Base-by-base conservation (phyloP, 2,329 filamentous ascomycete genomes). In the Trichophyton verrucosum region DNA sequence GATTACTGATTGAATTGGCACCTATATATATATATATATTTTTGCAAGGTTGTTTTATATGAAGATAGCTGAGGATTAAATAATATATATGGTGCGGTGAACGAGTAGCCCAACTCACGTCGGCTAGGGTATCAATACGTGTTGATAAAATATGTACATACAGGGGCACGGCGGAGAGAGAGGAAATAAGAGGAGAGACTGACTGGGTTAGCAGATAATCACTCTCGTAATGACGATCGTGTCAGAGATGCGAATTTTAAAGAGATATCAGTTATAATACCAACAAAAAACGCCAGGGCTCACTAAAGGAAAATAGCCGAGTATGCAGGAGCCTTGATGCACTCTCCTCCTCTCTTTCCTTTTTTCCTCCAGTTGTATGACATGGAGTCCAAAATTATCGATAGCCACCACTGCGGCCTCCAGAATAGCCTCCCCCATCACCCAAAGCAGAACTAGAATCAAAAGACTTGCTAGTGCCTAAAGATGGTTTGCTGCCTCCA, bases 401-500 rank as follows among this genome's bases (percentile, higher is more conserved):
- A 58, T 58, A 42, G 11, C 56, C 56, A 27, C 56, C 36, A 20
- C 38, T 20, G 17, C 42, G 57, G 13, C 60, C 62, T 30, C 62
- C 56, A 24, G 62, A 17, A 47, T 55, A 36, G 15, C 62, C 62
- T 27, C 53, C 62, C 33, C 40, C 55, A 20, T 27, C 57, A 36
- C 57, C 44, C 15, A 30, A 55, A 36, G 46, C 73, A 17, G 70
- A 69, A n/a, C 33, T 73, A 20, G 70, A 69, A n/a, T 57, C 49
- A 40, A 59, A 55, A 9, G 60, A 57, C 3, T 44, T 64, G 44
- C 65, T 66, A 40, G 64, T 63, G 6, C 57, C 49, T 7, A 55
- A 44, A n/a, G 55, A 40, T 8, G 55, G 33, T 44, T 57, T 61
- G 7, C 84, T 82, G 65, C 83, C 86, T 56, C 82, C 81, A n/a